A percentile compares a stretch with the other conserved stretches of the same genome.
Conservation (phyloP, 2,329 filamentous ascomycete species). For the Ophiostoma triangulosporum region DNA sequence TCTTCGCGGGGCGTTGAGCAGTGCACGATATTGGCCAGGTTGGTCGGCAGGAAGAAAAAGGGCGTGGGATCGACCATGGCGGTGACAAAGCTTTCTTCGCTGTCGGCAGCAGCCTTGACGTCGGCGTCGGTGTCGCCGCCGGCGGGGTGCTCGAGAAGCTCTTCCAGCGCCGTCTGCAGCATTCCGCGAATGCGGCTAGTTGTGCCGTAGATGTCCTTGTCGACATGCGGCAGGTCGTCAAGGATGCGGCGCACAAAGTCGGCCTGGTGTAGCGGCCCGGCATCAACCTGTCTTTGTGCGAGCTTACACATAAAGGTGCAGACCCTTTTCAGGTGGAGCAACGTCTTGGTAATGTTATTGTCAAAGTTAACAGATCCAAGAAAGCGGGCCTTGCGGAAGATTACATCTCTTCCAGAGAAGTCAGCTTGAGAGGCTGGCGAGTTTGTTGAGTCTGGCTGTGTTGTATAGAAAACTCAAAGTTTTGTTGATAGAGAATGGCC, state of each 20-base stretch:
- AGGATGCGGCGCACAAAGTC: slow-evolving; percentile 73
- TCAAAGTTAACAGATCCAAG: no score
- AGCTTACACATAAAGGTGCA: no score
- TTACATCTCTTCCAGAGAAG: no score
- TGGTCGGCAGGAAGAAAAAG: slow-evolving; percentile 73
- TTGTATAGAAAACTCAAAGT: no score
- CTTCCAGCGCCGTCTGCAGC: slow-evolving; percentile 78
- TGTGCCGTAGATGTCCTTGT: slow-evolving; percentile 64
- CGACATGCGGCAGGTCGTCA: slow-evolving; percentile 51
- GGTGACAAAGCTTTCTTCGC: background rate
- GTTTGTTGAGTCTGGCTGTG: no score
- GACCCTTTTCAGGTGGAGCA: no score
- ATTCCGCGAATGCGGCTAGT: slow-evolving; percentile 75
- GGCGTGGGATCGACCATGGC: slow-evolving; percentile 52
- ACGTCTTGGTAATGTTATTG: no score
- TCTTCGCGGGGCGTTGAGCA: slow-evolving; percentile 69
- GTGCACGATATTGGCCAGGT: slow-evolving; percentile 63
- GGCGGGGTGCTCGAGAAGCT: slow-evolving; percentile 43
- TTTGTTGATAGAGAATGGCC: no score
- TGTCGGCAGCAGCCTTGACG: background rate
- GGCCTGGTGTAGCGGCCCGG: slow-evolving; percentile 71
- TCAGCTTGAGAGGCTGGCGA: no score
- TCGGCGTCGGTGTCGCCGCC: slow-evolving; percentile 23
- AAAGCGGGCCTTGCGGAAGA: no score
- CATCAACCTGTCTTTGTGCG: no score